phyloP scores from a whole-genome alignment of 371 early-diverging fungal genomes.

The Actinomortierella wolfii region DNA sequence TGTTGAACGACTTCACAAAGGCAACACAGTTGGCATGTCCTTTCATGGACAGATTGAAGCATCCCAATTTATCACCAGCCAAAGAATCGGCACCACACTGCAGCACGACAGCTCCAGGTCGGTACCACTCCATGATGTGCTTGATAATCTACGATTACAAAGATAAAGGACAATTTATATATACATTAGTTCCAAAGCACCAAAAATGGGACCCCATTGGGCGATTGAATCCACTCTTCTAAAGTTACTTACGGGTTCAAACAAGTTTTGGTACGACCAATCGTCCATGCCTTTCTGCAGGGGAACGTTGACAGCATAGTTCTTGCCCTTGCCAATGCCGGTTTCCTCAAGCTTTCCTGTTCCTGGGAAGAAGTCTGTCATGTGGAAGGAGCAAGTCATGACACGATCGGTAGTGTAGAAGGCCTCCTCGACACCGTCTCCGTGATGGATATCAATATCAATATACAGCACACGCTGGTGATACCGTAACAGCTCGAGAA shows the following conservation, averaged over 20 bases:
- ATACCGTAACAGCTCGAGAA: conserved; percentile 92
- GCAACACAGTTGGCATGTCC: conserved; percentile 92
- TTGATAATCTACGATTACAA: no score
- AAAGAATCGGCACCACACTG: conserved; percentile 99
- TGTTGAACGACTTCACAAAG: conserved; percentile 90
- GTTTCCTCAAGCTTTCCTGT: conserved; percentile 92
- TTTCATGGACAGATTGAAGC: conserved; percentile 96
- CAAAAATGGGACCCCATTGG: no score
- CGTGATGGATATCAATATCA: conserved; percentile 99
- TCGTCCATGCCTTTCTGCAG: conserved; percentile 98
- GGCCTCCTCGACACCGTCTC: conserved; percentile 99
- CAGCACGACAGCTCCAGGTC: conserved; percentile 95
- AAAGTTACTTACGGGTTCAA: conserved; percentile 90
- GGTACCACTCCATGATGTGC: conserved; percentile 92
- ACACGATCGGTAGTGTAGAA: conserved; percentile 99
- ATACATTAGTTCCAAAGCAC: no score
- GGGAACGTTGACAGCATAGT: conserved; percentile 98
- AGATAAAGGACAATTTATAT: no score
- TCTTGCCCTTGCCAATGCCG: conserved; percentile 85
- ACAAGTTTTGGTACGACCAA: conserved; percentile 87
- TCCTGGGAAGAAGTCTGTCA: conserved; percentile 99
- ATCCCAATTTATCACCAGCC: conserved; percentile 98
- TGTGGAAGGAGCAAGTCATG: conserved; percentile 99
- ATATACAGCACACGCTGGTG: conserved; percentile 98
- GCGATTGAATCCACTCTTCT: no score